Evolutionary conservation across 2,329 filamentous ascomycete genomes (phyloP).

Genomic region (Furcasterigmium sp.): DNA sequence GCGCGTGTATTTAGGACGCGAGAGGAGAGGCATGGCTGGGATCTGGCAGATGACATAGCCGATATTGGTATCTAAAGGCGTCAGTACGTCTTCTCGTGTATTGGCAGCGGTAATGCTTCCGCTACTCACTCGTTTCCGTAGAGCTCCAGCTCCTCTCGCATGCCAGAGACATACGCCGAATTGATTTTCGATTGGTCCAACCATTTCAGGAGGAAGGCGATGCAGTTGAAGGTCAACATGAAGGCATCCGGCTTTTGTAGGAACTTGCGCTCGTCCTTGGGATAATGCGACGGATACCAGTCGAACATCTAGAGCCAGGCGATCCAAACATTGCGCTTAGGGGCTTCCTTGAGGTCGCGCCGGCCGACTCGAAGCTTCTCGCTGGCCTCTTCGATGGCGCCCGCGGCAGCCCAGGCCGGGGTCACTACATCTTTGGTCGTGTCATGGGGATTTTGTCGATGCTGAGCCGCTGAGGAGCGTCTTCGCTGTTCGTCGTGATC

Average conservation of each 20-base stretch:
- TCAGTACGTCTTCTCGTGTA: neutral
- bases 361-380: neutral
- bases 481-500: neutral
- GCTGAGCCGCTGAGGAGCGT: neutral
- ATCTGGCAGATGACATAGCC: constrained; percentile 12
- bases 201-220: constrained; percentile 12
- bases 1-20: constrained; percentile 12
- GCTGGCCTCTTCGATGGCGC: constrained; percentile 42
- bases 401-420: constrained; percentile 33
- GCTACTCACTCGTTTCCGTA: constrained; percentile 25
- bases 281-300: constrained; percentile 18
- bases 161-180: constrained; percentile 31
- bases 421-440: constrained; percentile 2
- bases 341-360: constrained; percentile 5
- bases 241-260: constrained; percentile 17
- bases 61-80: constrained; percentile 6
- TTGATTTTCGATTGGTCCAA: constrained; percentile 31
- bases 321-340: constrained; percentile 10
- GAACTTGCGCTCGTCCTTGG: constrained; percentile 11
- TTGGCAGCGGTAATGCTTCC: constrained; percentile 1
- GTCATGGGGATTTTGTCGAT: neutral
- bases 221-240: constrained; percentile 14
- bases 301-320: constrained; percentile 18
- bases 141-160: constrained; percentile 28
- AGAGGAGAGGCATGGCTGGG: constrained; percentile 10